A percentile compares a stretch with the other conserved stretches of the same genome.
Conservation (phyloP, 2,329 filamentous ascomycete genomes). For the Talaromyces piceae region DNA sequence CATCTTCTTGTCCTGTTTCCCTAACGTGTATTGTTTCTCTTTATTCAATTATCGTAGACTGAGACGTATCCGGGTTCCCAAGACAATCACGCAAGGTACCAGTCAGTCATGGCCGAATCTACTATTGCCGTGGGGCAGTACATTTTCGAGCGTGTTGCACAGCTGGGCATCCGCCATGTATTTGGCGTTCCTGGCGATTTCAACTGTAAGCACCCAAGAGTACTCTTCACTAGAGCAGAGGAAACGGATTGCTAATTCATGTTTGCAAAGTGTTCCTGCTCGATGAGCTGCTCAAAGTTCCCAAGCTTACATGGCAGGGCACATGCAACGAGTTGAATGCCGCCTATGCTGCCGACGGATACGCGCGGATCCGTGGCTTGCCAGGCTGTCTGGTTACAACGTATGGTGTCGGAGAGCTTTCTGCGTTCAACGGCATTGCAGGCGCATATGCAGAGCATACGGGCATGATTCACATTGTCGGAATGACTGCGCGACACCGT, state of each 20-base stretch:
- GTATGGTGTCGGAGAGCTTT: constrained; percentile 16
- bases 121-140: background rate
- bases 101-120: constrained; percentile 15
- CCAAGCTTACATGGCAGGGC: constrained; percentile 14
- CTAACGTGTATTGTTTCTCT: background rate
- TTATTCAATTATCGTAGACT: background rate
- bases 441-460: constrained; percentile 14
- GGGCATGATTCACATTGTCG: constrained; percentile 16
- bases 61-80: background rate
- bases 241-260: no score
- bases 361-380: constrained; percentile 13
- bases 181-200: constrained; percentile 11
- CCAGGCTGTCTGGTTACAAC: constrained; percentile 15
- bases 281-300: constrained; percentile 14
- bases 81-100: background rate
- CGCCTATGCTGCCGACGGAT: constrained; percentile 15
- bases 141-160: constrained; percentile 7
- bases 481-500: constrained; percentile 36
- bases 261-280: background rate
- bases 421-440: constrained; percentile 15
- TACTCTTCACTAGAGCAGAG: no score
- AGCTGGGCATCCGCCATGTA: constrained; percentile 6
- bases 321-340: constrained; percentile 17
- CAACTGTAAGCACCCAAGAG: constrained; percentile 18
- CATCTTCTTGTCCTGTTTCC: background rate